Evolutionary conservation across 2,329 filamentous ascomycete species (phyloP).

Genomic region (Pseudogymnoascus sp.): DNA sequence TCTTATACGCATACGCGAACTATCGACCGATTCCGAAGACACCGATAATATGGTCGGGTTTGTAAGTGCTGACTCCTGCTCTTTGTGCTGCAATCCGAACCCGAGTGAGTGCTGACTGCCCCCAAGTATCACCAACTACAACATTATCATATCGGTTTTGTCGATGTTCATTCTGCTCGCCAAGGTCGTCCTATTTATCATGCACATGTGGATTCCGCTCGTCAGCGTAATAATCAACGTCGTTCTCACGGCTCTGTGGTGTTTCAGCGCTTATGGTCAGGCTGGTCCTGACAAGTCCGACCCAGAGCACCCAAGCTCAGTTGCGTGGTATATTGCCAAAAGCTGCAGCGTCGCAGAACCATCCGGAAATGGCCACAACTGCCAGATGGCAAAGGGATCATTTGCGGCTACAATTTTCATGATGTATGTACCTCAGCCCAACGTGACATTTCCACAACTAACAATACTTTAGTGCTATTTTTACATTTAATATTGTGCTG

Average conservation of each 20-base stretch:
- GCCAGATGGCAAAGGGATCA: conserved; percentile 57
- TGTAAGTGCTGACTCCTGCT: conserved; percentile 43
- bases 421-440: conserved; percentile 47
- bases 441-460: conserved; percentile 12
- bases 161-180: conserved; percentile 67
- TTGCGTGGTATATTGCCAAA: conserved; percentile 68
- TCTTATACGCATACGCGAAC: conserved; percentile 68
- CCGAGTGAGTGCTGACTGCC: conserved; percentile 14
- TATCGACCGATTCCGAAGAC: conserved; percentile 51
- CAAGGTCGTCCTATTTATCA: conserved; percentile 61
- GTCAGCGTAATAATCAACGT: conserved; percentile 51
- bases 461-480: conserved; percentile 42
- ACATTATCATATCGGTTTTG: conserved; percentile 67
- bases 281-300: conserved; percentile 67
- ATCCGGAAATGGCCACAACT: conserved; percentile 48
- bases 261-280: conserved; percentile 60
- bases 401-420: conserved; percentile 59
- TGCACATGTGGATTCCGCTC: conserved; percentile 63
- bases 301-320: conserved; percentile 48
- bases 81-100: conserved; percentile 9
- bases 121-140: conserved; percentile 63
- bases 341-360: conserved; percentile 54
- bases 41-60: conserved; percentile 65
- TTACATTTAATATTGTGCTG: conserved; percentile 50
- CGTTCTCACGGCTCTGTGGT: conserved; percentile 53